Conservation (phyloP, 129 eudicot genomes). For the Flaveria brownii region DNA sequence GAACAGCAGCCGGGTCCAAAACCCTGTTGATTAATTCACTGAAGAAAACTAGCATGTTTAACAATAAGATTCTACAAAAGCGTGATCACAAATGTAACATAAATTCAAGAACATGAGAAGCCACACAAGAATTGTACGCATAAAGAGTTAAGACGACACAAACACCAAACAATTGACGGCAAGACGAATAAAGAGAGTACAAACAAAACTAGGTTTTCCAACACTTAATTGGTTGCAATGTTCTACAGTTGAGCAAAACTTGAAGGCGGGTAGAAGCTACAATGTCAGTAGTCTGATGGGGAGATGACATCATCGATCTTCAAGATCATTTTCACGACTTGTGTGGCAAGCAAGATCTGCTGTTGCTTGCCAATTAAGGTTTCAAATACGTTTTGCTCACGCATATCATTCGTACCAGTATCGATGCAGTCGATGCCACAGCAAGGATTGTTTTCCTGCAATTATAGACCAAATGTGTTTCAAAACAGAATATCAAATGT, state of each 20-base stretch:
- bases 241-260: constrained; percentile 32
- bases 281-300: constrained; percentile 68
- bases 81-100: not conserved
- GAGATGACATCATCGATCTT: constrained; percentile 95
- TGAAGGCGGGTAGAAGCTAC: constrained; percentile 2
- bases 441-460: constrained; percentile 84
- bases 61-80: not conserved
- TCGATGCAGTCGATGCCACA: constrained; percentile 96
- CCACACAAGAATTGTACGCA: not conserved
- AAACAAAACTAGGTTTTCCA: constrained; percentile 18
- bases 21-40: not conserved
- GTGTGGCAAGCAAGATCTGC: constrained; percentile 94
- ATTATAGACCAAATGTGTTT: constrained; percentile 10
- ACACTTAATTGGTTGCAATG: constrained; percentile 25
- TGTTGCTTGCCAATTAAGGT: constrained; percentile 96
- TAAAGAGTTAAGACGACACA: constrained; percentile 10
- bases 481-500: not conserved
- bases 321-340: constrained; percentile 97
- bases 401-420: constrained; percentile 91
- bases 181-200: constrained; percentile 14
- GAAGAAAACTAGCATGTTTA: not conserved
- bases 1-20: no score
- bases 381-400: constrained; percentile 94
- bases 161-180: constrained; percentile 11
- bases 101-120: not conserved